Evolutionary conservation across 1,284 basidiomycete species (phyloP).

Genomic region (Tilletia horrida): DNA sequence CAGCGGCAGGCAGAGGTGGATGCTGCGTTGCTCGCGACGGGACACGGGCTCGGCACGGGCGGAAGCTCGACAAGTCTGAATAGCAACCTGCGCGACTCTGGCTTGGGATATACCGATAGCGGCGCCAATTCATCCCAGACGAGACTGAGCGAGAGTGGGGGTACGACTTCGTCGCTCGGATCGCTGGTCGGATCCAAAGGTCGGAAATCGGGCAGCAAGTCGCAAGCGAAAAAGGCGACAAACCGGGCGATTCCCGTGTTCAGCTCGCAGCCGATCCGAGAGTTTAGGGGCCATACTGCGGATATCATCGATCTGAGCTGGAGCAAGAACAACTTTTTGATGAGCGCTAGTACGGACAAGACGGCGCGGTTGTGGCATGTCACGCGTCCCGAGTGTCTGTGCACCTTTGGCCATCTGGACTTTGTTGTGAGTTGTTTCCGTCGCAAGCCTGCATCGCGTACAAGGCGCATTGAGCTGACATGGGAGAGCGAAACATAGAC

Average conservation of each 20-base stretch:
- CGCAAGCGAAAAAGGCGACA: neutral
- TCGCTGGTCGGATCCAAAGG: neutral
- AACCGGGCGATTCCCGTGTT: conserved; percentile 31
- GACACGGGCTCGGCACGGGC: conserved; percentile 8
- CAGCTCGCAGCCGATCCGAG: conserved; percentile 41
- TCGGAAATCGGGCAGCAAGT: neutral
- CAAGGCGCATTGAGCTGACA: too few species aligned
- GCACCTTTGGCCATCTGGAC: conserved; percentile 55
- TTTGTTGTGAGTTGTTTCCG: conserved; percentile 38
- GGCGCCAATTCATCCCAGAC: neutral
- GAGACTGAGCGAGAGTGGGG: neutral
- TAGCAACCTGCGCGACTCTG: neutral
- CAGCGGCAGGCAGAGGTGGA: conserved; percentile 30
- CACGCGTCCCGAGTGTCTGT: conserved; percentile 50
- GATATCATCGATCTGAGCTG: conserved; percentile 56
- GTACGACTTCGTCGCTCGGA: neutral
- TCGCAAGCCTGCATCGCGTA: conserved; percentile 2
- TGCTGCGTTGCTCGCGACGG: conserved; percentile 9
- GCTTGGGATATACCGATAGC: neutral
- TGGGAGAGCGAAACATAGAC: conserved; percentile 12
- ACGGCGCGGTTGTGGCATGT: conserved; percentile 57
- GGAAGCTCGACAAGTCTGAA: conserved; percentile 21
- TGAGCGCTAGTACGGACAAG: conserved; percentile 56
- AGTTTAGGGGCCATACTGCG: conserved; percentile 52
- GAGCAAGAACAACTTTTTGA: conserved; percentile 57